Base-by-base conservation (phyloP, 176 grass and related monocot species). In the Rhipidocladum racemiflorum region DNA sequence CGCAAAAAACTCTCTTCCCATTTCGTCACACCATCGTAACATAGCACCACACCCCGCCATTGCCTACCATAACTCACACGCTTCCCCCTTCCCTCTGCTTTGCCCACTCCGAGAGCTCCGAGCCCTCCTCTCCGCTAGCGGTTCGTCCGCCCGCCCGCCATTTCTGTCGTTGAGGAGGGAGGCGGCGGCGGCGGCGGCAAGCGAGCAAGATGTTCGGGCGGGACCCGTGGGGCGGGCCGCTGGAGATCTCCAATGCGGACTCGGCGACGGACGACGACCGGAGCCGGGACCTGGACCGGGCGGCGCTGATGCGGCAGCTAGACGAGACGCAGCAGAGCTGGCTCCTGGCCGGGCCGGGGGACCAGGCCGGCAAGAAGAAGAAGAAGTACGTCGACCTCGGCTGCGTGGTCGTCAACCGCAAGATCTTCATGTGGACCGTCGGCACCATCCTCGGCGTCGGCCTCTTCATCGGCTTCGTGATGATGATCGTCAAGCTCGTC, bases 281-380 rank as follows among this genome's bases (percentile, higher is more conserved):
- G 61, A 90, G 90, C 88, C 79, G 93, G 27, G 93, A 96, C 80
- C 84, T 92, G 85, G 93, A 96, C 84, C 83, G 93, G 2, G 88
- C 85, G 34, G 93, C 93, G 73, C 84, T 96, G 70, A 85, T 91
- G 85, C 74, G 93, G 68, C 93, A 95, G 82, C 82, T 95, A 38
- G 93, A 95, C 77, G 93, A 95, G 90, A 95, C 93, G 82, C 93
- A 95, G 84, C 93, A 95, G 85, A 95, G 93, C 90, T 95, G 93
- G 93, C 90, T 95, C 3, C 85, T 96, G 7, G 93, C 93, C 0
- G 90, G 90, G 0, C 93, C 93, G 0, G 93, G 93, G 2, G 94
- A 97, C 82, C 68, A 85, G 82, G 85, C 80, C 0, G 84, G 77
- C 38, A 97, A 93, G 78, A 97, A 97, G 84, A 97, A 93, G 88